phyloP scores from a whole-genome alignment of 768 basidiomycete species.

The Serendipita sp. region DNA sequence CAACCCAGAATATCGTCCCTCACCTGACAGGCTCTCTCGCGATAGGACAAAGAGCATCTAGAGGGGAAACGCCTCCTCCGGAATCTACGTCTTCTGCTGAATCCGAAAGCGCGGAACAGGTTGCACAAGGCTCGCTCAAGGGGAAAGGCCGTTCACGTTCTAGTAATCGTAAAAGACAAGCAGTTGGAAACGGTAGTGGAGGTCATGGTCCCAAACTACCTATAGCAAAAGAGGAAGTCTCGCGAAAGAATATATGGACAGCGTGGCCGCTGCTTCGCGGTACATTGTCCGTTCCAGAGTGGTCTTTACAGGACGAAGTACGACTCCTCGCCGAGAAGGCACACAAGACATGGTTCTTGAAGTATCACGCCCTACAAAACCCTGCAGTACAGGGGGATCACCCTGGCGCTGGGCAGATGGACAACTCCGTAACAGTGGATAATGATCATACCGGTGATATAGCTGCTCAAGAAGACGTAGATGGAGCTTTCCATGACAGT shows the following conservation, averaged over 20 bases:
- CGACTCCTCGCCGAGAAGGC: conserved; percentile 25
- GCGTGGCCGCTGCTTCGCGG: conserved; percentile 54
- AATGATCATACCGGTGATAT: conserved; percentile 7
- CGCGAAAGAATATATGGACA: conserved; percentile 35
- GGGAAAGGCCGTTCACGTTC: not conserved
- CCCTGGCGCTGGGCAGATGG: not conserved
- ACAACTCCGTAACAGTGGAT: conserved; percentile 19
- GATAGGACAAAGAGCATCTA: no score
- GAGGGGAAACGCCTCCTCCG: no score
- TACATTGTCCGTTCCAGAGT: conserved; percentile 54
- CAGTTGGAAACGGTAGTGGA: not conserved
- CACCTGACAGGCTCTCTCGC: conserved; percentile 26
- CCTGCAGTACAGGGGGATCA: not conserved
- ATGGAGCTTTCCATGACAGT: conserved; percentile 15
- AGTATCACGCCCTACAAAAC: not conserved
- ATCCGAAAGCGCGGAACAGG: no score
- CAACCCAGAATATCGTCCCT: conserved; percentile 40
- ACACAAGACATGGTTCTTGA: not conserved
- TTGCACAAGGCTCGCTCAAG: not conserved
- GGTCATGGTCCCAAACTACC: not conserved
- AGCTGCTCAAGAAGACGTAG: conserved; percentile 17
- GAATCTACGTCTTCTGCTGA: no score
- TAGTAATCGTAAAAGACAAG: not conserved
- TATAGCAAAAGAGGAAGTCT: not conserved
- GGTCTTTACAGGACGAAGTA: conserved; percentile 57